phyloP scores from a whole-genome alignment of 208 protist genomes.

The Acanthamoeba rhysodes region DNA sequence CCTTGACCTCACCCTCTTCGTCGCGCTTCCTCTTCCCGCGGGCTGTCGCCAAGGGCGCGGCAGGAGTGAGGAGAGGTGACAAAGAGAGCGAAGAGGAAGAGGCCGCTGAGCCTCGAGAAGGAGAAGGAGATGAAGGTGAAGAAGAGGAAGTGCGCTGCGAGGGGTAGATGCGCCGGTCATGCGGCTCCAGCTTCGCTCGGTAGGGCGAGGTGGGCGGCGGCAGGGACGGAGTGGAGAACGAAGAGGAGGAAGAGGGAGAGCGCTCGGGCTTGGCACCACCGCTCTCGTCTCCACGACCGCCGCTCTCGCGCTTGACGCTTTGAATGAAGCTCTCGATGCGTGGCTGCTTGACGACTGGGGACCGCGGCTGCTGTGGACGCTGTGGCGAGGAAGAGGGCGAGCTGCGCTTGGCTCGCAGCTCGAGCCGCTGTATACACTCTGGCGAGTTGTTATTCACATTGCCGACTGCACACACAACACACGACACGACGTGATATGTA shows the following conservation, averaged over 20 bases:
- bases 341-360: background rate
- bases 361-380: background rate
- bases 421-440: conserved; percentile 41
- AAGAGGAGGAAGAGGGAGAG: conserved; percentile 25
- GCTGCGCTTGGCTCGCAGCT: conserved; percentile 1
- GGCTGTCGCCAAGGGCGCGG: background rate
- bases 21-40: conserved; percentile 32
- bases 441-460: conserved; percentile 32
- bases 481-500: background rate
- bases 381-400: background rate
- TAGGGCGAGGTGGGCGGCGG: background rate
- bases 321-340: background rate
- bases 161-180: background rate
- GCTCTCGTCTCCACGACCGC: background rate
- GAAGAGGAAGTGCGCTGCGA: background rate
- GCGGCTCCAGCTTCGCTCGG: background rate
- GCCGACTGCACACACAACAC: background rate
- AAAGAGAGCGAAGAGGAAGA: background rate
- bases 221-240: background rate
- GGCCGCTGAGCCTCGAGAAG: background rate
- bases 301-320: background rate
- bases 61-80: background rate
- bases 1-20: background rate
- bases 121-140: background rate
- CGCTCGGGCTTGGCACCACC: background rate